Evolutionary conservation across 352 stramenopile species (phyloP), one percentile per base, ranked within the genome.

Genomic region (Pythium brassicae): DNA sequence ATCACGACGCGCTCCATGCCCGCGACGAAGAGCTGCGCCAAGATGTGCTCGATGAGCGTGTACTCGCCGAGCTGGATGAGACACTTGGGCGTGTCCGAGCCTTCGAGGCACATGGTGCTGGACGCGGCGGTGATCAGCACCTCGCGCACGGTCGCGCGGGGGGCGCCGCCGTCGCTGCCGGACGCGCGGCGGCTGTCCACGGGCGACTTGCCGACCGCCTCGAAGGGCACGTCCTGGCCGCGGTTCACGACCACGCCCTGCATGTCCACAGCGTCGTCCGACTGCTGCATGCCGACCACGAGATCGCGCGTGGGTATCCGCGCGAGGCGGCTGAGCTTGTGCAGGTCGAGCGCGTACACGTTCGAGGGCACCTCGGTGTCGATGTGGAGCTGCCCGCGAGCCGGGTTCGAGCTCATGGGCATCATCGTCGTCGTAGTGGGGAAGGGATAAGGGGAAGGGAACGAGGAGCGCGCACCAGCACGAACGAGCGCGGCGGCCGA

Each of bases 1-100:
- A 93, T 82, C 47, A 91, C 83, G n/a, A 91, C 77, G 27, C 82
- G 78, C 55, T 87, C 80, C 10, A 92, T 72, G 39, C 80, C 77
- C 0, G 84, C 79, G 29, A 83, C 77, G 49, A 87, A 88, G 0
- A 92, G 68, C 53, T 94, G 83, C 32, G 81, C 87, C 22, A 92
- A 61, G 57, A 89, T 89, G 54, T 94, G 82, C 25, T 71, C 74
- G 46, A 94, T 87, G 51, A 94, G 83, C 17, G 79, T 83, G 57
- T 90, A 79, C 19, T 75, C 70, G 8, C 78, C 79, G 17, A 94
- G 59, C 42, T 76, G 74, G 69, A 92, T 88, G 25, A 92, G 71
- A 47, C 78, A 88, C 58, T 92, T 92, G 48, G 81, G 81, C 10
- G 71, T 60, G 50, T 75, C 66, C 20, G 85, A 69, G 35, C 67